Evolutionary conservation across 2,329 filamentous ascomycete genomes (phyloP).

Genomic region (Alternaria conjuncta): DNA sequence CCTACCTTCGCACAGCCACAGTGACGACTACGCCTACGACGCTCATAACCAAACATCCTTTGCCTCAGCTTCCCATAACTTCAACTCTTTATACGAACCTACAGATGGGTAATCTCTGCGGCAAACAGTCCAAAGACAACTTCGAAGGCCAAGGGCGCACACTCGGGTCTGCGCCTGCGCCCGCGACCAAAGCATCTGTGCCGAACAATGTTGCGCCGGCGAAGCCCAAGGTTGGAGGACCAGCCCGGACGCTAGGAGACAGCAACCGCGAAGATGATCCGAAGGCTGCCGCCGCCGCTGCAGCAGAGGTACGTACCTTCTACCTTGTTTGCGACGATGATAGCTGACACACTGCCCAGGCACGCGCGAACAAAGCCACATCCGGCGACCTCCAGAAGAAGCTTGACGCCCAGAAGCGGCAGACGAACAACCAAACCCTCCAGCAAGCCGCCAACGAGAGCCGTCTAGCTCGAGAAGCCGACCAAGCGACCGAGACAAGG

Average conservation of each 20-base stretch:
- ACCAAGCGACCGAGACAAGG: constrained; percentile 64
- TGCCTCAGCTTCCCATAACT: not conserved
- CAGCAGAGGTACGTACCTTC: constrained; percentile 74
- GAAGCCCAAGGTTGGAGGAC: constrained; percentile 54
- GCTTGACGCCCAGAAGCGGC: constrained; percentile 76
- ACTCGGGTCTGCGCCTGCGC: constrained; percentile 64
- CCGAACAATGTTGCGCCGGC: constrained; percentile 35
- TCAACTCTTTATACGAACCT: not conserved
- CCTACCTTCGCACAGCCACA: constrained; percentile 26
- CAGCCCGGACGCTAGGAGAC: constrained; percentile 69
- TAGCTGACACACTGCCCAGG: constrained; percentile 55
- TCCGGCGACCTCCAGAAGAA: constrained; percentile 64
- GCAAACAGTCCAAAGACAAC: constrained; percentile 66
- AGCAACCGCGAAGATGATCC: constrained; percentile 61
- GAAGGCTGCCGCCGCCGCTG: constrained; percentile 74
- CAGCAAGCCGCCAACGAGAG: constrained; percentile 72
- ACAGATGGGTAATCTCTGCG: constrained; percentile 85
- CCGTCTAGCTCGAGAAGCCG: constrained; percentile 69
- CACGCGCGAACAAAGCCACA: constrained; percentile 67
- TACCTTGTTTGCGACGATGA: not conserved
- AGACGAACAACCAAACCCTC: constrained; percentile 72
- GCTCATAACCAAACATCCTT: not conserved
- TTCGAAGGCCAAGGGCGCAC: constrained; percentile 77
- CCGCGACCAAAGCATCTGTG: constrained; percentile 52
- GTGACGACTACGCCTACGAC: not conserved